A percentile compares a stretch with the other conserved stretches of the same genome.
Conservation (phyloP, 441 rosid species). For the Erysimum pusillum region DNA sequence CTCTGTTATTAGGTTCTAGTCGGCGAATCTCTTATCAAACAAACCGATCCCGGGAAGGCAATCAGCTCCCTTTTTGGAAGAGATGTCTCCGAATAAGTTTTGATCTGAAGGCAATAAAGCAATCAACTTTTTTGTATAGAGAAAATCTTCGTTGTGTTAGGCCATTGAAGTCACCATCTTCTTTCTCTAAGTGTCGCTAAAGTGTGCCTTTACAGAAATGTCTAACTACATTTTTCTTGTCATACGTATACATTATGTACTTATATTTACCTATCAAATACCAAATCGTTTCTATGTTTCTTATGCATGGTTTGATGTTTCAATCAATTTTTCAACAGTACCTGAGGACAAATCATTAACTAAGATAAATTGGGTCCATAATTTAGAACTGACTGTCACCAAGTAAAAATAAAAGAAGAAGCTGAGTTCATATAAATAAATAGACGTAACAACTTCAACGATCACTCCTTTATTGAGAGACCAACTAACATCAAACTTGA, state of each 20-base stretch:
- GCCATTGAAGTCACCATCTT: background rate
- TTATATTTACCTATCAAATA: background rate
- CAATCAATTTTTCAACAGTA: background rate
- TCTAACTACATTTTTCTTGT: background rate
- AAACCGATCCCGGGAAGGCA: slow-evolving; percentile 74
- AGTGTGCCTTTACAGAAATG: slow-evolving; percentile 6
- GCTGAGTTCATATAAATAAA: slow-evolving; percentile 19
- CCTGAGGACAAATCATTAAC: slow-evolving; percentile 1
- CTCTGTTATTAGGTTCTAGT: slow-evolving; percentile 73
- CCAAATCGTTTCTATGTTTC: background rate
- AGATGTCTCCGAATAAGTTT: slow-evolving; percentile 62
- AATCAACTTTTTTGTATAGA: slow-evolving; percentile 42
- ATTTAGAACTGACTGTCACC: slow-evolving; percentile 17
- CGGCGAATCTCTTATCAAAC: slow-evolving; percentile 91
- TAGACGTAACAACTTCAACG: slow-evolving; percentile 16
- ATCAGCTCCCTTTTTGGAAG: slow-evolving; percentile 80
- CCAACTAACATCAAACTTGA: slow-evolving; percentile 28
- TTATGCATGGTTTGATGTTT: background rate
- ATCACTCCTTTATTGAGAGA: slow-evolving; percentile 34
- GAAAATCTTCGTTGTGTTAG: slow-evolving; percentile 22
- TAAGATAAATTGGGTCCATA: slow-evolving; percentile 10
- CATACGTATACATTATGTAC: slow-evolving; percentile 14
- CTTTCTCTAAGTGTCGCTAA: background rate
- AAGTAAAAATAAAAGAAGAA: slow-evolving; percentile 7
- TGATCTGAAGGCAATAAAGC: too few relatives aligned